Base-by-base conservation (phyloP, 176 grass and related monocot genomes). In the Lolium multiflorum region DNA sequence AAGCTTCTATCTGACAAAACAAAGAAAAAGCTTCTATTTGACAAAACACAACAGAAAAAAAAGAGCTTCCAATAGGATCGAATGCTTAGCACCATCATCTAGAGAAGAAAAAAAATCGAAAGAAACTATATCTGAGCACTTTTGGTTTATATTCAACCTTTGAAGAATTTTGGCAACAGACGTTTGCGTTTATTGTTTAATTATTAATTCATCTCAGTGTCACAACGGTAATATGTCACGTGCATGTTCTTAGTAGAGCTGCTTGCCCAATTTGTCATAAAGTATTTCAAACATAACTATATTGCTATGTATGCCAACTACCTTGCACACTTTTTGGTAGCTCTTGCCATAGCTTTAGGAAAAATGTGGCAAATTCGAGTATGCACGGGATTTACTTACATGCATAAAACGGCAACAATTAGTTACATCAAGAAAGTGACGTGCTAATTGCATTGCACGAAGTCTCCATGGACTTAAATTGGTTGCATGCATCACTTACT, bases 1-100 rank as follows among this genome's bases (percentile, higher is more conserved):
- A 62, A 75, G 57, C 78, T 87, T 81, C 57, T 52, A 67, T 43
- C 54, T 81, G 85, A 87, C 85, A 63, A 74, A 62, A 71, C 12
- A 49, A 38, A 57, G 39, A 41, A 58, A 66, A 50, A 52, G 58
- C 72, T 85, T 77, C 72, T 65, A 73, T 54, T 66, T 77, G 83
- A 85, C 83, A 64, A 84, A 50, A 62, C 5, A 44, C 18, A n/a
- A 11, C 37, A 3, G 16, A 74, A 15, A 21, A 43, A 15, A 35
- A 74, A 75, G 4, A 28, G 26, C 24, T 28, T 14, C 86, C 86
- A 82, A 82, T 83, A 16, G 60, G 37, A 76, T 68, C 35, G 44
- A 57, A 88, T 69, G 86, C 71, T 82, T 82, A 77, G 71, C 86
- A 3, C 8, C 6, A 24, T 54, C 55, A 62, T 49, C 41, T 1